Conservation (phyloP, 164 flowering plant genomes). For the Vitis cinerea region DNA sequence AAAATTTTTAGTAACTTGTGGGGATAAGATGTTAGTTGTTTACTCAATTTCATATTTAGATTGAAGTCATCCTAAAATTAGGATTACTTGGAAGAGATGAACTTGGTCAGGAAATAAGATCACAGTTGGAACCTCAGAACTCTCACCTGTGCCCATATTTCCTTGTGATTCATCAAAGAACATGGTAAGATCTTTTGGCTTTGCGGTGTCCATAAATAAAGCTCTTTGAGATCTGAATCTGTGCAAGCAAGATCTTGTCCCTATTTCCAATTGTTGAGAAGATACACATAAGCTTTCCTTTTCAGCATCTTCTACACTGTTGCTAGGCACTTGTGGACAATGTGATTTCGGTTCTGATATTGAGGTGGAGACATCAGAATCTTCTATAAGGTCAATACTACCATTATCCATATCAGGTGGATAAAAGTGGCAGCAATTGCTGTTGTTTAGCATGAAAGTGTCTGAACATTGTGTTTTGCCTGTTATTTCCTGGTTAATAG, state of each 20-base stretch:
- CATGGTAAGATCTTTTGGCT: constrained; percentile 5
- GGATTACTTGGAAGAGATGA: background rate
- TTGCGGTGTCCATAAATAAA: constrained; percentile 18
- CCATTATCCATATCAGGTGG: constrained; percentile 8
- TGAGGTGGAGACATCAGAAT: constrained; percentile 4
- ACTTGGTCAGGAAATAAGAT: background rate
- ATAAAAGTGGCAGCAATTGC: constrained; percentile 2
- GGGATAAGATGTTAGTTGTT: background rate
- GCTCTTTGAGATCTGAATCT: constrained; percentile 28
- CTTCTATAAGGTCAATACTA: background rate
- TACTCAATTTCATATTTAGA: background rate
- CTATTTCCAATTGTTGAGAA: constrained; percentile 9
- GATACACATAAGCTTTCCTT: constrained; percentile 15
- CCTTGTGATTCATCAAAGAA: constrained; percentile 9
- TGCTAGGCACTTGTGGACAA: constrained; percentile 5
- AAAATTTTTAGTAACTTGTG: background rate
- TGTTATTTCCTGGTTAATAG: constrained; percentile 1
- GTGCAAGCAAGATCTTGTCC: constrained; percentile 8
- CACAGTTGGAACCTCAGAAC: background rate
- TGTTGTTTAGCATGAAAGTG: constrained; percentile 1
- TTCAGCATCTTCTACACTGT: constrained; percentile 10
- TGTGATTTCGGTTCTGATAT: constrained; percentile 11
- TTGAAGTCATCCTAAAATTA: background rate
- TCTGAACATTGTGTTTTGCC: constrained; percentile 9
- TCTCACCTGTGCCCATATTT: constrained; percentile 28